Base-by-base conservation (phyloP, 1,284 basidiomycete species). In the Leccinum griseonigrum region DNA sequence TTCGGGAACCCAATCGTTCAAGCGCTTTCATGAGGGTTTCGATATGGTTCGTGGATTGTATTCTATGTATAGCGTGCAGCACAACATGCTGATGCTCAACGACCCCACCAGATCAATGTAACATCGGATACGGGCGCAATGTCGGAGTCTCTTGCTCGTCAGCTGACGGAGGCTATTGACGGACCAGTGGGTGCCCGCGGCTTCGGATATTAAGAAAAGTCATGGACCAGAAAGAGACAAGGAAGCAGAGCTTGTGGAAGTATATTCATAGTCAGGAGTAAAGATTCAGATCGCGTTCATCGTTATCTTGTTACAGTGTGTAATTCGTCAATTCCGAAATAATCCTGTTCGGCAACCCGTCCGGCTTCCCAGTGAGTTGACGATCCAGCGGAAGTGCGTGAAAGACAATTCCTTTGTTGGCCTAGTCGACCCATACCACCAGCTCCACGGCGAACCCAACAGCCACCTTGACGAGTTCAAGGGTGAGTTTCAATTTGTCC, bases 401-500 rank as follows among this genome's bases (percentile, higher is more conserved):
- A 4, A 32, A 5, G 48, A 29, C 16, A 36, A 34, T 22, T 13
- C 6, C 31, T 26, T 32, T n/a, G 38, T 59, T 32, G 7, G 4
- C 10, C 54, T 69, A 68, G 13, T 66, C 54, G 1, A 38, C 53
- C 80, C 83, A 86, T 58, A 83, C 83, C 36, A 84, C 88, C 26
- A 94, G 79, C 77, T 91, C 94, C 63, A 94, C 81, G 4, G 87
- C 90, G 68, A 94, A 93, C 1, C 88, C 91, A 8, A 91, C 85
- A 11, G 89, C 90, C 36, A 95, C 83, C 80, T 95, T 95, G 63
- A 90, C 90, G 77, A 95, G 95, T 71, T 94, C 84, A 8, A 91
- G 76, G 10, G 61, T 59, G 57, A 64, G 55, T 68, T 60, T 34
- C 14, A 5, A 52, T 36, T 34, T n/a, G 14, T 32, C 5, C 14